A percentile compares a stretch with the other conserved stretches of the same genome.
Evolutionary conservation across 257 asterid genomes (phyloP).

Genomic region (Jaltomata sinuosa): DNA sequence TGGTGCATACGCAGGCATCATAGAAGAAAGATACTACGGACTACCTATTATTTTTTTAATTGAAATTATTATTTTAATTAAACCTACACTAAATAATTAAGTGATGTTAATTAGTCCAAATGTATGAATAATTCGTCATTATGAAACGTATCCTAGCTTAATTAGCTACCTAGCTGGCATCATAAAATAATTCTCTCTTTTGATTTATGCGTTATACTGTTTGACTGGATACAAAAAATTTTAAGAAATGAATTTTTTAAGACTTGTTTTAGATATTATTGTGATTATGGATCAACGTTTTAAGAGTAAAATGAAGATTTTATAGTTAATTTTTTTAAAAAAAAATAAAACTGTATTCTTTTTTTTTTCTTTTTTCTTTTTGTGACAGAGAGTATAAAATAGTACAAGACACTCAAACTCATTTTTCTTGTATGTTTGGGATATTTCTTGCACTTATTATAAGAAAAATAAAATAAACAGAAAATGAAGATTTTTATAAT

Average conservation of each 20-base stretch:
- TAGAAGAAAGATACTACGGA: background rate
- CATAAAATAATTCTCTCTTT: background rate
- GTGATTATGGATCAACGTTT: background rate
- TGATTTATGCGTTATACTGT: too few species aligned
- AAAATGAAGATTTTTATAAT: background rate
- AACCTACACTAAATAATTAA: background rate
- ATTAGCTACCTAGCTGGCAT: background rate
- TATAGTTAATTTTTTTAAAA: too few species aligned
- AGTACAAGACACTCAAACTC: background rate
- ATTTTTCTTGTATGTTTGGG: too few species aligned
- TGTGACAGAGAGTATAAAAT: background rate
- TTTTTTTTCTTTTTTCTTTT: too few species aligned
- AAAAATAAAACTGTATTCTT: too few species aligned
- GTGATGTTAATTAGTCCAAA: background rate
- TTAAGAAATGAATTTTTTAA: background rate
- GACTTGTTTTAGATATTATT: background rate
- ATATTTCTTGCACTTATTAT: background rate
- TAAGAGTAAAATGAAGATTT: background rate
- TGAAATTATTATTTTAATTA: background rate
- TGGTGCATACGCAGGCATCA: conserved; percentile 31
- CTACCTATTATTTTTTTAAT: background rate
- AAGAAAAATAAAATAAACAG: background rate
- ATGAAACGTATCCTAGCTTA: background rate
- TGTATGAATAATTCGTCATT: background rate
- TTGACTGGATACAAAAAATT: background rate